These are phyloP conservation scores for Ustulina deusta DNA, from an alignment of 2,329 filamentous ascomycete species.

Conservation along the genomic window DNA sequence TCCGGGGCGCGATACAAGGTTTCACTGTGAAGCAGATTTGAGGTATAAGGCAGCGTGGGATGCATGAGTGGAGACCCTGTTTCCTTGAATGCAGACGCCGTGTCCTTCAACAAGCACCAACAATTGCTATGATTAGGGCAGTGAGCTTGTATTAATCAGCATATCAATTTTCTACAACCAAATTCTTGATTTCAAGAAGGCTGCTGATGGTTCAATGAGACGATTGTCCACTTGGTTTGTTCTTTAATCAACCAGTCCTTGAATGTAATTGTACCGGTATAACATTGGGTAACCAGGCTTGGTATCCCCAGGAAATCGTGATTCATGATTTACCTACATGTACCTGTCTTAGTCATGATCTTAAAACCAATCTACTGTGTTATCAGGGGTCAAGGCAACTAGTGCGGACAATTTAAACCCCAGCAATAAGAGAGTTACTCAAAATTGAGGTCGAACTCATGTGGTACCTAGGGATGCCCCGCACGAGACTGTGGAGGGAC, in stretches of 20 bases:
- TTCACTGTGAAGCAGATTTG: background rate
- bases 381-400: background rate
- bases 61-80: background rate
- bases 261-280: background rate
- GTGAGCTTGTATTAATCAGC: background rate
- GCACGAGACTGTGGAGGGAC: slow-evolving; percentile 34
- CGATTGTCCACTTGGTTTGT: background rate
- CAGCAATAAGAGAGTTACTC: background rate
- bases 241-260: background rate
- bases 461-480: slow-evolving; percentile 46
- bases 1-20: background rate
- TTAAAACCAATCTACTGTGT: background rate
- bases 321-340: background rate
- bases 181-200: background rate
- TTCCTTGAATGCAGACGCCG: background rate
- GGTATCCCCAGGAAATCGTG: too few relatives aligned
- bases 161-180: background rate
- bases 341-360: background rate
- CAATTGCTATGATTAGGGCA: background rate
- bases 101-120: background rate
- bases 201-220: background rate
- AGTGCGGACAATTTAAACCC: background rate
- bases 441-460: slow-evolving; percentile 1
- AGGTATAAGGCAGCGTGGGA: background rate
- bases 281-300: background rate